Percentiles rank a stretch among this genome's conserved stretches.
phyloP scores from a whole-genome alignment of 805 yeast genomes.

The Candida takata region DNA sequence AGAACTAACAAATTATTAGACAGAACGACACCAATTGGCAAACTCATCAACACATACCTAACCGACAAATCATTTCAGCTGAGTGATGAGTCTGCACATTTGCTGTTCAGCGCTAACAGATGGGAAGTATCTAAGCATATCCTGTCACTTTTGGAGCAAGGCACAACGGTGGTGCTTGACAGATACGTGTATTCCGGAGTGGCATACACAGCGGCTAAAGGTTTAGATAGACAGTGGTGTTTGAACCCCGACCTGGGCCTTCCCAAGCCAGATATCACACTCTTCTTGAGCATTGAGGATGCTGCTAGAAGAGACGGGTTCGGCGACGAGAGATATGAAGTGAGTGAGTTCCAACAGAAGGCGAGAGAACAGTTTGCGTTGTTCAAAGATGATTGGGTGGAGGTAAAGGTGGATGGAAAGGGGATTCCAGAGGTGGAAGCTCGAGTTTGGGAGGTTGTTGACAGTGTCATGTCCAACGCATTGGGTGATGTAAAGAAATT shows the following conservation, averaged over 20 bases:
- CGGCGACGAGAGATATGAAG: constrained; percentile 94
- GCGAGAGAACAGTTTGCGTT: constrained; percentile 57
- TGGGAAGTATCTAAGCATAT: constrained; percentile 73
- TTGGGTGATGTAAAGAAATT: constrained; percentile 8
- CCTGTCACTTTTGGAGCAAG: constrained; percentile 36
- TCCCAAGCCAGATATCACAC: constrained; percentile 76
- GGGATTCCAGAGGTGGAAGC: constrained; percentile 47
- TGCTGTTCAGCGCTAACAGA: constrained; percentile 85
- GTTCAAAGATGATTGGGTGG: constrained; percentile 34
- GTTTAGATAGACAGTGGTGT: constrained; percentile 71
- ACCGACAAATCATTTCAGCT: constrained; percentile 41
- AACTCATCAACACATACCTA: constrained; percentile 67
- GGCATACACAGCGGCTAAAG: constrained; percentile 87
- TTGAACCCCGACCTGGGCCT: constrained; percentile 73
- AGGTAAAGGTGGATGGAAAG: constrained; percentile 55
- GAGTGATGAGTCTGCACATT: constrained; percentile 77
- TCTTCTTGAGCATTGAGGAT: constrained; percentile 62
- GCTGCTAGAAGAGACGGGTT: constrained; percentile 58
- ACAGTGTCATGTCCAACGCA: constrained; percentile 5
- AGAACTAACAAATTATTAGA: too few relatives aligned
- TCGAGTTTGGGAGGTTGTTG: constrained; percentile 35
- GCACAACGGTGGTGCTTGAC: constrained; percentile 64
- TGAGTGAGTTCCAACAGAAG: constrained; percentile 57
- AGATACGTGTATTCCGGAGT: constrained; percentile 90
- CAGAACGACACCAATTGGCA: constrained; percentile 75